These are phyloP conservation scores for Iris macrosiphon DNA, from an alignment of 106 monocot species.

Conservation along the genomic window DNA sequence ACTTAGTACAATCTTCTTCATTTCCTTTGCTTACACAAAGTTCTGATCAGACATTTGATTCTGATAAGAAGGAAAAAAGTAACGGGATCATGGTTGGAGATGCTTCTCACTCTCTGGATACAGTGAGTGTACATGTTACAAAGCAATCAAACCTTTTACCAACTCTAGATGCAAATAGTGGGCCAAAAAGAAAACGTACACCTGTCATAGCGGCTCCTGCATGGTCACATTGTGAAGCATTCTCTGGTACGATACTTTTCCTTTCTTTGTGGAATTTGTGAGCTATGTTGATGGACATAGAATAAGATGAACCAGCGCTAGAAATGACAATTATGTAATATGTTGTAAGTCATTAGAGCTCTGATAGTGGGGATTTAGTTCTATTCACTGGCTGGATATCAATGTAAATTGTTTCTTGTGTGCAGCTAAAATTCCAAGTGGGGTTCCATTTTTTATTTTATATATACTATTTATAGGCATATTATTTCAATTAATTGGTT, in stretches of 20 bases:
- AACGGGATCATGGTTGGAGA: background rate
- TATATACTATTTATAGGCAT: too few species aligned
- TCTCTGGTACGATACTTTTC: conserved; percentile 28
- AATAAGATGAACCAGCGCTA: too few species aligned
- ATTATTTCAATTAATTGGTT: too few species aligned
- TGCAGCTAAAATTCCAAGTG: too few species aligned
- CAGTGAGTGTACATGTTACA: conserved; percentile 16
- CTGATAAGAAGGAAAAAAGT: conserved; percentile 6
- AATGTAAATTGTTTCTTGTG: too few species aligned
- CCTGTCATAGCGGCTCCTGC: conserved; percentile 44
- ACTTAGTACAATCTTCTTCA: conserved; percentile 6
- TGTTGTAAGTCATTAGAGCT: too few species aligned
- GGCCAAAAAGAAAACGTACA: conserved; percentile 43
- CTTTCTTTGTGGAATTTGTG: background rate
- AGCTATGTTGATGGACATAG: too few species aligned
- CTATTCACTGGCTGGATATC: too few species aligned
- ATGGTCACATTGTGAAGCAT: conserved; percentile 61
- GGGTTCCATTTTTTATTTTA: too few species aligned
- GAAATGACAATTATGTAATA: too few species aligned
- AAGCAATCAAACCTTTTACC: conserved; percentile 13
- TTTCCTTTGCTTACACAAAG: conserved; percentile 17
- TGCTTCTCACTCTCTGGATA: conserved; percentile 20
- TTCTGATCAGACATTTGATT: conserved; percentile 7
- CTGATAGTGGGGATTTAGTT: too few species aligned
- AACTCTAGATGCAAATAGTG: conserved; percentile 18